Evolutionary conservation across 441 rosid genomes (phyloP), one percentile per base, ranked within the genome.

Genomic region (Eutrema salsugineum): DNA sequence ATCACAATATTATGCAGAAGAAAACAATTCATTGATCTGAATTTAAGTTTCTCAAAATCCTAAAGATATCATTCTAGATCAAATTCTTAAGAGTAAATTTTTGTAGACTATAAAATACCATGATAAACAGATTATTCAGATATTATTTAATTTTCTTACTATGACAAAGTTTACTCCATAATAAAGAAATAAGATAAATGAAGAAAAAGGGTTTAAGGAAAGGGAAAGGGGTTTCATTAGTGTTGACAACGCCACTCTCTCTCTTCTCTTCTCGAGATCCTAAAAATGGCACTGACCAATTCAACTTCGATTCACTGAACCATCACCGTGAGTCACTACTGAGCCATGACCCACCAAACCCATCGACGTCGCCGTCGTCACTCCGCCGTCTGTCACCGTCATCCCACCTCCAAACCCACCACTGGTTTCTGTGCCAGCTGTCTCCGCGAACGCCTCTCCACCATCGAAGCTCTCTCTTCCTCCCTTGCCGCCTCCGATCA

Each of bases 391-490:
- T 92, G 98, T 50, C 84, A 76, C 27, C 88, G 91, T 64, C 97
- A 93, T 61, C 98, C 95, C 8, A 16, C 79, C 19, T 85, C 86
- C 36, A 89, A 83, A 76, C 83, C 84, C 19, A 83, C 80, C 83
- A 83, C 92, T 32, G 88, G 95, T 35, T 85, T 87, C 73, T 93
- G 97, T 62, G 91, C 97, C 65, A 74, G 85, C 51, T 93, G 97
- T 80, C 96, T 93, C 81, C 87, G 92, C 70, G 98, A 93, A 76
- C 98, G 97, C 70, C 98, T 93, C 68, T 77, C 88, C 69, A 74
- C 79, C 20, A 82, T 86, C 66, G 83, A 75, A 56, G 51, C 73
- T 70, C 75, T 71, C 30, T 72, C 84, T 40, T 54, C 79, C 61
- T 55, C 66, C 43, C 27, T 66, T 28, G 22, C 85, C 78, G 70